Evolutionary conservation across 2,329 filamentous ascomycete species (phyloP).

Genomic region (Didymella exigua): DNA sequence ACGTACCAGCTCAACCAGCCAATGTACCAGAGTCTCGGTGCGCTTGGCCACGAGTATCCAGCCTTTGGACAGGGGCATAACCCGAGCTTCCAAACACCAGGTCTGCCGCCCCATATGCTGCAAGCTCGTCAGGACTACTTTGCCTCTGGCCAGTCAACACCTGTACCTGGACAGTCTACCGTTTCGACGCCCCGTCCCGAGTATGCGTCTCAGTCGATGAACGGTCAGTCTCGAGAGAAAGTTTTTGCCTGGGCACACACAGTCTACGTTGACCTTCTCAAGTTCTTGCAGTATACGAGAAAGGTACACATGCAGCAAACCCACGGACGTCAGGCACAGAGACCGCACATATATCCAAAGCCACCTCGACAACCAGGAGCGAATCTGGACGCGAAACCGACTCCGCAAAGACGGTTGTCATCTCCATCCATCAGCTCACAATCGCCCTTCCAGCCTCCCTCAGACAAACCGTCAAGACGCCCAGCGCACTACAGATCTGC

Average conservation of each 20-base stretch:
- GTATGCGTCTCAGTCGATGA: slow-evolving; percentile 50
- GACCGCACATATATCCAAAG: slow-evolving; percentile 66
- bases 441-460: slow-evolving; percentile 27
- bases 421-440: slow-evolving; percentile 35
- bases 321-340: slow-evolving; percentile 52
- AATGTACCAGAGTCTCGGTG: slow-evolving; percentile 30
- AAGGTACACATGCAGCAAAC: slow-evolving; percentile 49
- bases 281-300: slow-evolving; percentile 54
- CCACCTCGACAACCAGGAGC: slow-evolving; percentile 63
- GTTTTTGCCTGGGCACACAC: slow-evolving; percentile 55
- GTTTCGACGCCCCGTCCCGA: slow-evolving; percentile 38
- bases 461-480: slow-evolving; percentile 27
- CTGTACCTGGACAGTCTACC: slow-evolving; percentile 30
- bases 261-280: slow-evolving; percentile 57
- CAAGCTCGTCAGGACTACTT: slow-evolving; percentile 34
- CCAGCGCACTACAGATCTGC: slow-evolving; percentile 40
- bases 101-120: slow-evolving; percentile 5
- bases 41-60: slow-evolving; percentile 33
- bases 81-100: slow-evolving; percentile 7
- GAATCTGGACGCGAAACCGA: slow-evolving; percentile 53
- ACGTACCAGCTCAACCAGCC: slow-evolving; percentile 35
- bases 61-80: slow-evolving; percentile 32
- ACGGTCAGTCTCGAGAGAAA: slow-evolving; percentile 52
- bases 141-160: slow-evolving; percentile 40
- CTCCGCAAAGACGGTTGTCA: slow-evolving; percentile 40